phyloP scores from a whole-genome alignment of 2,329 filamentous ascomycete species.

The Talaromyces sp. region DNA sequence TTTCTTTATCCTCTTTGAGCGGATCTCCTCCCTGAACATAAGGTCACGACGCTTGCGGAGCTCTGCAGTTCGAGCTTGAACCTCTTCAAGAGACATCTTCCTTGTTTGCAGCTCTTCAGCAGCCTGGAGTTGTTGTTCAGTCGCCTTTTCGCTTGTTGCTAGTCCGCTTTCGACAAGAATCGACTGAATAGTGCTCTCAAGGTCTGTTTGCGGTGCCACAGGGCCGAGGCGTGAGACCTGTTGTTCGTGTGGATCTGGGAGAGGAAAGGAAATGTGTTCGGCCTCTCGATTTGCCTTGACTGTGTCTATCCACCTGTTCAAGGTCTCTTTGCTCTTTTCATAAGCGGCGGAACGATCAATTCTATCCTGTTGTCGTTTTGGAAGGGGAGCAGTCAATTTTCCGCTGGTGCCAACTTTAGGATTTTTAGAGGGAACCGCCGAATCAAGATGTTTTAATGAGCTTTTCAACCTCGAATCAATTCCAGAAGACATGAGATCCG shows the following conservation, averaged over 20 bases:
- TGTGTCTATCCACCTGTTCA: conserved; percentile 88
- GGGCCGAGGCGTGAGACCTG: conserved; percentile 50
- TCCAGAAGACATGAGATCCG: conserved; percentile 67
- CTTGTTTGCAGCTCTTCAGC: conserved; percentile 66
- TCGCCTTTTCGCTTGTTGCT: conserved; percentile 52
- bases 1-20: conserved; percentile 91
- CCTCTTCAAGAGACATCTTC: conserved; percentile 65
- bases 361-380: conserved; percentile 79
- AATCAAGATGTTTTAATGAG: conserved; percentile 65
- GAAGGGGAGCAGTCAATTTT: conserved; percentile 75
- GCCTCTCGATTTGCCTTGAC: conserved; percentile 90
- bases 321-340: conserved; percentile 82
- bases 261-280: conserved; percentile 82
- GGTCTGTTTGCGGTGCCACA: conserved; percentile 65
- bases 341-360: conserved; percentile 78
- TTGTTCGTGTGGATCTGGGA: conserved; percentile 63
- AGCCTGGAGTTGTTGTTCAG: conserved; percentile 61
- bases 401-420: conserved; percentile 54
- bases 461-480: conserved; percentile 72
- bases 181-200: conserved; percentile 78
- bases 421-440: conserved; percentile 27
- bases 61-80: conserved; percentile 65
- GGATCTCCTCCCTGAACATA: conserved; percentile 80
- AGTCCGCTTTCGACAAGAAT: conserved; percentile 89
- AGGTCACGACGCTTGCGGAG: conserved; percentile 76